Conservation (phyloP, 2,329 filamentous ascomycete species). For the Rutstroemia sp. region DNA sequence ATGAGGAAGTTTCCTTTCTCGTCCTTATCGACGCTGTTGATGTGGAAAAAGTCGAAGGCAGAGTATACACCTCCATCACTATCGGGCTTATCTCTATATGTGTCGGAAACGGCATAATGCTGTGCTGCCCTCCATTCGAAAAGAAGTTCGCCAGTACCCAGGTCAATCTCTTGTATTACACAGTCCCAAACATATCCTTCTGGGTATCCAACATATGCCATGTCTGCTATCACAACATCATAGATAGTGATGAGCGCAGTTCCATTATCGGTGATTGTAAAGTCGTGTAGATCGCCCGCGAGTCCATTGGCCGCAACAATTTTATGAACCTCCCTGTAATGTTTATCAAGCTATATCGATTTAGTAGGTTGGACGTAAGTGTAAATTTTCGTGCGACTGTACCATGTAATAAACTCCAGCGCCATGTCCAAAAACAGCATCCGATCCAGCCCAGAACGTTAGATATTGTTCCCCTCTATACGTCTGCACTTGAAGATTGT, state of each 20-base stretch:
- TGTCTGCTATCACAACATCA: conserved; percentile 39
- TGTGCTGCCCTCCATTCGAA: conserved; percentile 52
- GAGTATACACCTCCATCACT: conserved; percentile 32
- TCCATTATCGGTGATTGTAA: conserved; percentile 44
- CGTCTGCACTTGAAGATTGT: conserved; percentile 38
- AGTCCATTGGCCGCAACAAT: conserved; percentile 29
- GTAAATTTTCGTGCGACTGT: not conserved
- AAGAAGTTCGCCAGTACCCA: conserved; percentile 43
- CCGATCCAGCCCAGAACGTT: conserved; percentile 42
- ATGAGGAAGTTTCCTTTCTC: conserved; percentile 39
- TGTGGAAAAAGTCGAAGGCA: conserved; percentile 34
- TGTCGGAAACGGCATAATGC: conserved; percentile 38
- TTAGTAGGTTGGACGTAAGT: not conserved
- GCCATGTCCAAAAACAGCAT: conserved; percentile 40
- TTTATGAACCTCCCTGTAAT: conserved; percentile 31
- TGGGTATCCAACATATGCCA: conserved; percentile 39
- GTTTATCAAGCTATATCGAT: conserved; percentile 19
- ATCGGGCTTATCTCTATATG: conserved; percentile 22
- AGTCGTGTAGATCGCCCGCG: conserved; percentile 37
- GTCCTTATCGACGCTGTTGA: conserved; percentile 35
- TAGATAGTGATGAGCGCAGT: conserved; percentile 48
- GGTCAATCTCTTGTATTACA: conserved; percentile 38
- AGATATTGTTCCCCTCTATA: conserved; percentile 38
- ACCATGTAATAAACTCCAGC: conserved; percentile 41
- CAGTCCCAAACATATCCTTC: conserved; percentile 48